Conservation (phyloP, 345 rosid species). For the Murraya paniculata region DNA sequence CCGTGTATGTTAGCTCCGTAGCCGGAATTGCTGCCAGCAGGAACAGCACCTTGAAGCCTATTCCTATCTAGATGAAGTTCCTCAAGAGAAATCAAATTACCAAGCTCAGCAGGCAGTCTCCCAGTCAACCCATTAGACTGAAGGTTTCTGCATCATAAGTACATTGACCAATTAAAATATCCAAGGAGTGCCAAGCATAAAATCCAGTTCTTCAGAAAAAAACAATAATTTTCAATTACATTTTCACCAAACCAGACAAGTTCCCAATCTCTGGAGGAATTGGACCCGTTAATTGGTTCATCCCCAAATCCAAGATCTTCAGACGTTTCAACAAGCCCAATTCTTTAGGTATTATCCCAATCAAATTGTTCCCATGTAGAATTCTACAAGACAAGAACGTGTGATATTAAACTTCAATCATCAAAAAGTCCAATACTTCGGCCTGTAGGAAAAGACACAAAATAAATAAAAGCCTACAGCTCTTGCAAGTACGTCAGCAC, state of each 20-base stretch:
- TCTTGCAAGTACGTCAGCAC: conserved; percentile 67
- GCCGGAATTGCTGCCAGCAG: conserved; percentile 40
- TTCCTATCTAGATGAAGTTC: conserved; percentile 87
- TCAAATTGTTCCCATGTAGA: conserved; percentile 63
- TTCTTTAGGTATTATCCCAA: conserved; percentile 86
- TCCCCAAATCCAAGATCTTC: conserved; percentile 84
- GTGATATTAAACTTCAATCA: conserved; percentile 13
- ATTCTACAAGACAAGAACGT: conserved; percentile 48
- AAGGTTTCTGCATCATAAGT: conserved; percentile 63
- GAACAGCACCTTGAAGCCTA: conserved; percentile 83
- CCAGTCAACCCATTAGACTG: conserved; percentile 94
- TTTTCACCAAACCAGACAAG: conserved; percentile 44
- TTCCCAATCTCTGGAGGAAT: conserved; percentile 84
- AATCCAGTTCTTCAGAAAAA: conserved; percentile 7
- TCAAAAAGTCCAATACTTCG: neutral
- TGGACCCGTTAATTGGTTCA: conserved; percentile 72
- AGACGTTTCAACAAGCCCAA: conserved; percentile 74
- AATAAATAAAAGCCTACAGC: conserved; percentile 45
- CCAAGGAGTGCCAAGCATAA: neutral
- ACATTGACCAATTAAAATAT: conserved; percentile 6
- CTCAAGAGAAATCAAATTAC: conserved; percentile 66
- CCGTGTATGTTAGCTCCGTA: conserved; percentile 32
- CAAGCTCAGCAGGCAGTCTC: conserved; percentile 68
- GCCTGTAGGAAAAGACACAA: neutral
- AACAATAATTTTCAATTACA: conserved; percentile 40